Evolutionary conservation across 768 basidiomycete species (phyloP).

Genomic region (Pleurotus tuoliensis): DNA sequence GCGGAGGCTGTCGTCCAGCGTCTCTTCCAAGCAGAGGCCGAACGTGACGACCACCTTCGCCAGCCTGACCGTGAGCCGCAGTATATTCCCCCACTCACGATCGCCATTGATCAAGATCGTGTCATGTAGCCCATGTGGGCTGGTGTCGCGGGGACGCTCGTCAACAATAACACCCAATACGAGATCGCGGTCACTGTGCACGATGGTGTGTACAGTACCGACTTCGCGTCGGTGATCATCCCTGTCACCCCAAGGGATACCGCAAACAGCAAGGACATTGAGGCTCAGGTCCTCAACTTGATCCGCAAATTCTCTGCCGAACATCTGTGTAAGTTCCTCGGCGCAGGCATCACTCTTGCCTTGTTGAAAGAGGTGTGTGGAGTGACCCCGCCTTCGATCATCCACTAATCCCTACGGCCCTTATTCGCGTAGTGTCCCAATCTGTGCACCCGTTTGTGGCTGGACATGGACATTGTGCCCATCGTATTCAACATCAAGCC

Average conservation of each 20-base stretch:
- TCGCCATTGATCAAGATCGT: conserved; percentile 14
- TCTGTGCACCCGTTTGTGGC: conserved; percentile 82
- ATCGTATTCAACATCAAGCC: conserved; percentile 84
- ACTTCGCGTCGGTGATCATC: conserved; percentile 60
- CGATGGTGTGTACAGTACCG: conserved; percentile 82
- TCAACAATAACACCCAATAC: conserved; percentile 56
- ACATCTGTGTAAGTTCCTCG: conserved; percentile 84
- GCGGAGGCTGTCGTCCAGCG: conserved; percentile 63
- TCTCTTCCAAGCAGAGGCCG: conserved; percentile 44
- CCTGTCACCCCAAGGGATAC: conserved; percentile 48
- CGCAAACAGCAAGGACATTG: conserved; percentile 57
- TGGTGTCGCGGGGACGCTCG: conserved; percentile 62
- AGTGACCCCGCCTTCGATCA: conserved; percentile 10
- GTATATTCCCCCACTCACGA: conserved; percentile 11
- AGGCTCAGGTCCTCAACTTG: conserved; percentile 57
- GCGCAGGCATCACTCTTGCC: conserved; percentile 70
- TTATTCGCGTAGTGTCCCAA: conserved; percentile 55
- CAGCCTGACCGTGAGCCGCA: conserved; percentile 58
- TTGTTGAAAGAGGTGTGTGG: conserved; percentile 61
- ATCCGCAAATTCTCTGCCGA: conserved; percentile 69
- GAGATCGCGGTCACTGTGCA: conserved; percentile 80
- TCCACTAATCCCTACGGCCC: conserved; percentile 18
- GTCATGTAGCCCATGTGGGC: conserved; percentile 79
- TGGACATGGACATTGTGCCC: conserved; percentile 80
- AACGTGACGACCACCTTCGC: conserved; percentile 50